These are phyloP conservation scores for Tetrapisispora iriomotensis DNA, from an alignment of 805 yeast species.

Conservation along the genomic window DNA sequence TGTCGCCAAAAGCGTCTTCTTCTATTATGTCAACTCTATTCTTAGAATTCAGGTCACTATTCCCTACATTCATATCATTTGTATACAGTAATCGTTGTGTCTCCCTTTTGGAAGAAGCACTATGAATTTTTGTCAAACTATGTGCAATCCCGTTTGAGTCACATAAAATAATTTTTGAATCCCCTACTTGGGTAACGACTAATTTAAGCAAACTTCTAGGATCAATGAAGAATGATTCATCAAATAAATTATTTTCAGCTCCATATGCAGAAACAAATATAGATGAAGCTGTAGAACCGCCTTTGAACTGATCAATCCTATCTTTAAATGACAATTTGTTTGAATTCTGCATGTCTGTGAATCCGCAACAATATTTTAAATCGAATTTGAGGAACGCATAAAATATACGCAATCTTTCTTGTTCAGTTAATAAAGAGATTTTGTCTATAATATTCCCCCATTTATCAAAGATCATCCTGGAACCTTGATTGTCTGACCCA, in stretches of 20 bases:
- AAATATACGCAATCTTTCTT: slow-evolving; percentile 23
- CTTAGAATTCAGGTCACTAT: background rate
- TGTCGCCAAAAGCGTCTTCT: slow-evolving; percentile 89
- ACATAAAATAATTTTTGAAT: slow-evolving; percentile 77
- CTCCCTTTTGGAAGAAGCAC: slow-evolving; percentile 77
- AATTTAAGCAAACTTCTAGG: slow-evolving; percentile 57
- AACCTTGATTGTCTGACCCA: slow-evolving; percentile 16
- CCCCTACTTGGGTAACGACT: slow-evolving; percentile 85
- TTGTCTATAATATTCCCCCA: slow-evolving; percentile 31
- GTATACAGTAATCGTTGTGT: slow-evolving; percentile 57
- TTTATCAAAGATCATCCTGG: slow-evolving; percentile 29
- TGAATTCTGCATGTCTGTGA: slow-evolving; percentile 1
- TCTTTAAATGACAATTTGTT: slow-evolving; percentile 12
- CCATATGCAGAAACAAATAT: slow-evolving; percentile 35
- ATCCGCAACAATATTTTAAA: slow-evolving; percentile 23
- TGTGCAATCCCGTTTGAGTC: slow-evolving; percentile 75
- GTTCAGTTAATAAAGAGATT: slow-evolving; percentile 24
- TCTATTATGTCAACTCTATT: slow-evolving; percentile 27
- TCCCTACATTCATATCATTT: background rate
- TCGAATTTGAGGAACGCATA: slow-evolving; percentile 25
- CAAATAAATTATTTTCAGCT: slow-evolving; percentile 13
- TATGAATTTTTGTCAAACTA: slow-evolving; percentile 70
- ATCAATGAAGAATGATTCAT: slow-evolving; percentile 36
- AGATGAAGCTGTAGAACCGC: slow-evolving; percentile 71
- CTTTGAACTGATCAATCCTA: slow-evolving; percentile 25